A percentile compares a stretch with the other conserved stretches of the same genome.
Conservation (phyloP, 768 basidiomycete species). For the Mycena amicta region DNA sequence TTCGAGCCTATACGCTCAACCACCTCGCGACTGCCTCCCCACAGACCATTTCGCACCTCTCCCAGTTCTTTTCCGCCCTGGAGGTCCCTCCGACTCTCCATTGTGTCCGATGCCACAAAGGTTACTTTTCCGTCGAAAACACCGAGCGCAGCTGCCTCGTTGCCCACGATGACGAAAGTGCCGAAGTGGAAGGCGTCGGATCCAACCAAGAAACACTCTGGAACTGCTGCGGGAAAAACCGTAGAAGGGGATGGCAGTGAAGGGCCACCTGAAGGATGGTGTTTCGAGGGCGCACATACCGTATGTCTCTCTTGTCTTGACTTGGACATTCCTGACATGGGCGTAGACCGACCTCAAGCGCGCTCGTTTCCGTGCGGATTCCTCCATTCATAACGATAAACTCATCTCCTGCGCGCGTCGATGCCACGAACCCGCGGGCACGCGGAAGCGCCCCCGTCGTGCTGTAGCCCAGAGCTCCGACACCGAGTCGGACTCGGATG, state of each 20-base stretch:
- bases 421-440: conserved; percentile 50
- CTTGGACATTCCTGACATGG: conserved; percentile 2
- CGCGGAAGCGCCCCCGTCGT: conserved; percentile 33
- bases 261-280: conserved; percentile 87
- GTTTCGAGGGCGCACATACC: conserved; percentile 82
- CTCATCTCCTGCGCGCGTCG: conserved; percentile 62
- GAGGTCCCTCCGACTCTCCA: conserved; percentile 70
- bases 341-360: conserved; percentile 70
- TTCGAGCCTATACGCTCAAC: conserved; percentile 63
- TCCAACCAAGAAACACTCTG: conserved; percentile 58
- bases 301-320: conserved; percentile 39
- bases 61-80: conserved; percentile 62
- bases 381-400: conserved; percentile 67
- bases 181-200: conserved; percentile 65
- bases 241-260: conserved; percentile 79
- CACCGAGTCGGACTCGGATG: conserved; percentile 16
- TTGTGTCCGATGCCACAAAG: conserved; percentile 75
- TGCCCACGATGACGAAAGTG: conserved; percentile 80
- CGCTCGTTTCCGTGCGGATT: conserved; percentile 78
- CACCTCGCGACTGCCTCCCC: conserved; percentile 45
- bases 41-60: conserved; percentile 47
- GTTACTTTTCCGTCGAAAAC: conserved; percentile 74
- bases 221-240: conserved; percentile 72
- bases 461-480: conserved; percentile 6
- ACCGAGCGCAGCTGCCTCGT: conserved; percentile 69